Percentiles rank a stretch among this genome's conserved stretches.
These are phyloP conservation scores for Heterobasidion occidentale DNA, from an alignment of 1,284 basidiomycete species.

Conservation along the genomic window DNA sequence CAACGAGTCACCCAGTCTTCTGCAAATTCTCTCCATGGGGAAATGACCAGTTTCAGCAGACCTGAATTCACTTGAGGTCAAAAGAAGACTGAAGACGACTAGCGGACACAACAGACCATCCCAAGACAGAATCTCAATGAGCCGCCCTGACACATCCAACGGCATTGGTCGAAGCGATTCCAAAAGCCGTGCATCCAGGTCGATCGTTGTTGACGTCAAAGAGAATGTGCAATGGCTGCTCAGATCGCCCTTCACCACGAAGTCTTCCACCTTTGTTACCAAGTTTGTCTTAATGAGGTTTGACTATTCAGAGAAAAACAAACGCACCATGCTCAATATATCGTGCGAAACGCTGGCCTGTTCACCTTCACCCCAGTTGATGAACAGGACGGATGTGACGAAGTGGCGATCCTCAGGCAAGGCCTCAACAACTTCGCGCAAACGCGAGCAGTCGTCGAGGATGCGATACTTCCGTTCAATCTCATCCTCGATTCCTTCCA, in stretches of 20 bases:
- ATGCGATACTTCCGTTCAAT: constrained; percentile 64
- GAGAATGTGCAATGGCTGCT: constrained; percentile 34
- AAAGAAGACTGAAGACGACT: neutral
- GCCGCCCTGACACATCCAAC: constrained; percentile 49
- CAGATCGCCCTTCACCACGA: constrained; percentile 35
- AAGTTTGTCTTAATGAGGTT: neutral
- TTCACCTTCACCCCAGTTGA: constrained; percentile 47
- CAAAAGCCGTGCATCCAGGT: constrained; percentile 47
- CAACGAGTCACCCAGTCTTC: constrained; percentile 53
- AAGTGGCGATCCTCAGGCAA: constrained; percentile 49
- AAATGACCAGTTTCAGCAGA: constrained; percentile 40
- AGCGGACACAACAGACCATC: constrained; percentile 30
- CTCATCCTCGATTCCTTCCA: constrained; percentile 51
- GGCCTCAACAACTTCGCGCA: constrained; percentile 51
- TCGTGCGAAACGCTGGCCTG: constrained; percentile 17
- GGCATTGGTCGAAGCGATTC: constrained; percentile 30
- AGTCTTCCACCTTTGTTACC: constrained; percentile 32
- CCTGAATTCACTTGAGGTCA: constrained; percentile 21
- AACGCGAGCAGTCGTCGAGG: constrained; percentile 61
- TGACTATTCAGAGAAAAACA: neutral
- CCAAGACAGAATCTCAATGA: constrained; percentile 38
- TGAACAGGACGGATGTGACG: constrained; percentile 46
- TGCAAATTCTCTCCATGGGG: constrained; percentile 36
- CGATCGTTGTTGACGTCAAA: constrained; percentile 41
- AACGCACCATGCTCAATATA: neutral